These are phyloP conservation scores for Adenanthera pavonina DNA, from an alignment of 306 rosid species.

Conservation along the genomic window DNA sequence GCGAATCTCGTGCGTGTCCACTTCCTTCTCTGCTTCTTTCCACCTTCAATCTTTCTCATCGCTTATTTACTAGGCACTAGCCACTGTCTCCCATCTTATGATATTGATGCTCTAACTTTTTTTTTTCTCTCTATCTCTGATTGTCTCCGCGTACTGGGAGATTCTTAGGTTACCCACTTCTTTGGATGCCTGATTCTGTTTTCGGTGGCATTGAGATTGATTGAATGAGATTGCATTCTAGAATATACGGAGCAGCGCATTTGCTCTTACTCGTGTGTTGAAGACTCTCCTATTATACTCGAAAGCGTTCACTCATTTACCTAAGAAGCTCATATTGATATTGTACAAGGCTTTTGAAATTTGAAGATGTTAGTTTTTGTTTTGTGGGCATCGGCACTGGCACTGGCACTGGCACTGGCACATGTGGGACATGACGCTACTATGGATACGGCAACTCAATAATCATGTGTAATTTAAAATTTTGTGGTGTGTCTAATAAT, in stretches of 20 bases:
- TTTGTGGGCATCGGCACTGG: neutral
- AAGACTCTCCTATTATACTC: neutral
- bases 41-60: constrained; percentile 5
- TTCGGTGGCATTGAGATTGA: neutral
- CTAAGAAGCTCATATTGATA: neutral
- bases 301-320: neutral
- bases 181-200: neutral
- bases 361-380: neutral
- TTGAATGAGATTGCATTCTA: neutral
- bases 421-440: neutral
- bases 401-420: too few species aligned
- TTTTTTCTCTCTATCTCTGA: neutral
- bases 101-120: neutral
- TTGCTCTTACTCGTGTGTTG: neutral
- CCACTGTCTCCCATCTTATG: neutral
- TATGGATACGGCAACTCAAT: neutral
- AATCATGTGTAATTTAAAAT: neutral
- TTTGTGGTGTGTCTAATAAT: neutral
- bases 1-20: constrained; percentile 47
- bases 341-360: neutral
- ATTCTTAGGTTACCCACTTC: neutral
- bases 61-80: neutral
- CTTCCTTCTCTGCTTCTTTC: constrained; percentile 30
- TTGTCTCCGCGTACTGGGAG: neutral
- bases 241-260: neutral